Base-by-base conservation (phyloP, 306 rosid genomes). In the Benincasa hispida region DNA sequence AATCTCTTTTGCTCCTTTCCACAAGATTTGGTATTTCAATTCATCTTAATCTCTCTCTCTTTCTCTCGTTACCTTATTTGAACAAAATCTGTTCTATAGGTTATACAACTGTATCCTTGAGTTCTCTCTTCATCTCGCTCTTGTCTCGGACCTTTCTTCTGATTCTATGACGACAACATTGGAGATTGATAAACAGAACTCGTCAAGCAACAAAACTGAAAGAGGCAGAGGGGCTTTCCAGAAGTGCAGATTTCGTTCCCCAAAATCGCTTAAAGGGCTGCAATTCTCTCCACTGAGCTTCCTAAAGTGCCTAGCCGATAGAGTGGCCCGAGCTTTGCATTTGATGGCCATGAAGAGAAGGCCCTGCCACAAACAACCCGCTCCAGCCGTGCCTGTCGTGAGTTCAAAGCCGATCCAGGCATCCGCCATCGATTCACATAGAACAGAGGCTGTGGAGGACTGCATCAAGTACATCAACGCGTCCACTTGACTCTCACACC, bases 391-490 rank as follows among this genome's bases (percentile, higher is more conserved):
- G 84, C 80, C 80, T 2, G n/a, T 54, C 4, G 19, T 61, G 34
- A 30, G 47, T 51, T 85, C 97, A 47, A 88, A 83, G 76, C 75
- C 83, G 0, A 74, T 78, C 0, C 24, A 5, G 57, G 91, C 81
- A 10, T 66, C 78, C 21, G 77, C 87, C 34, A 67, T 78, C 58
- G 98, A 93, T 85, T 87, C 86, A 61, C 85, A 83, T 35, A 85
- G 90, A 78, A 78, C 87, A 70, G 93, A 88, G 68, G 97, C 97
- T 30, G 84, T 93, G 39, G 96, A 93, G 74, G 96, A 93, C 69
- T 93, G 98, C 85, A 93, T 93, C 68, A 90, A 91, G 85, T 91
- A 91, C 83, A 85, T 93, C 51, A 92, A 91, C 79, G 70, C 96
- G 60, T 89, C 96, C 50, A 42, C 88, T 72, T 80, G 85, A 66